phyloP scores from a whole-genome alignment of 2,329 filamentous ascomycete species.

The Aspergillus brasiliensis region DNA sequence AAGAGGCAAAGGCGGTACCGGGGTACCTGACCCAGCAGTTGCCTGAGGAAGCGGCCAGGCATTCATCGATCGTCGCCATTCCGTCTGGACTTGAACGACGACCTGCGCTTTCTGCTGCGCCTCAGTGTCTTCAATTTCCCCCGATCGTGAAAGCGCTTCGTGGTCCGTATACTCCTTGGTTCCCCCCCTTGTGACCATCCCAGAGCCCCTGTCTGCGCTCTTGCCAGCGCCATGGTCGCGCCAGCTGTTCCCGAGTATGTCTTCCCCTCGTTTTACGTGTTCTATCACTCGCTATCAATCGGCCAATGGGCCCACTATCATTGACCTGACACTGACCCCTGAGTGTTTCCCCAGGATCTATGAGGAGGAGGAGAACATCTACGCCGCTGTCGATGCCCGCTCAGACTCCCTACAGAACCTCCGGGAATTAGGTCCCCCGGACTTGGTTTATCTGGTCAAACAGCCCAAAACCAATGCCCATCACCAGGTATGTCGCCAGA shows the following conservation, averaged over 20 bases:
- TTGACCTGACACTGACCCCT: constrained; percentile 23
- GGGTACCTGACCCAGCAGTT: constrained; percentile 19
- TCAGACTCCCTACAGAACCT: constrained; percentile 84
- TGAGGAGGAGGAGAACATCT: constrained; percentile 80
- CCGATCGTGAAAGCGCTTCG: background rate
- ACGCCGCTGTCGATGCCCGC: constrained; percentile 81
- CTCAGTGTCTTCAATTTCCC: constrained; percentile 8
- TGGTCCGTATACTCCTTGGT: background rate
- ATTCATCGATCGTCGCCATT: constrained; percentile 12
- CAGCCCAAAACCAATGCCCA: constrained; percentile 61
- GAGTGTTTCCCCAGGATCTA: constrained; percentile 66
- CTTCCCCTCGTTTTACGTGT: constrained; percentile 32
- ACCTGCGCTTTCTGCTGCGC: constrained; percentile 6
- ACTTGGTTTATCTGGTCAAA: constrained; percentile 93
- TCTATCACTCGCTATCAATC: constrained; percentile 27
- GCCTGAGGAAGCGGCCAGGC: constrained; percentile 9
- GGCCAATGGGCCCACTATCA: constrained; percentile 16
- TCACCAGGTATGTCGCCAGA: constrained; percentile 53
- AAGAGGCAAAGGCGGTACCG: constrained; percentile 21
- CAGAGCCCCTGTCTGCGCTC: constrained; percentile 19
- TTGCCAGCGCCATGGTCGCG: constrained; percentile 63
- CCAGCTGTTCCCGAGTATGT: constrained; percentile 76
- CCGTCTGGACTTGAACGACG: constrained; percentile 16
- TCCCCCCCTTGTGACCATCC: constrained; percentile 1
- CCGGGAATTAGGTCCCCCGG: constrained; percentile 91